Evolutionary conservation across 495 filamentous ascomycete genomes (phyloP), one percentile per base, ranked within the genome.

Genomic region (Penicillium ochrochloron): DNA sequence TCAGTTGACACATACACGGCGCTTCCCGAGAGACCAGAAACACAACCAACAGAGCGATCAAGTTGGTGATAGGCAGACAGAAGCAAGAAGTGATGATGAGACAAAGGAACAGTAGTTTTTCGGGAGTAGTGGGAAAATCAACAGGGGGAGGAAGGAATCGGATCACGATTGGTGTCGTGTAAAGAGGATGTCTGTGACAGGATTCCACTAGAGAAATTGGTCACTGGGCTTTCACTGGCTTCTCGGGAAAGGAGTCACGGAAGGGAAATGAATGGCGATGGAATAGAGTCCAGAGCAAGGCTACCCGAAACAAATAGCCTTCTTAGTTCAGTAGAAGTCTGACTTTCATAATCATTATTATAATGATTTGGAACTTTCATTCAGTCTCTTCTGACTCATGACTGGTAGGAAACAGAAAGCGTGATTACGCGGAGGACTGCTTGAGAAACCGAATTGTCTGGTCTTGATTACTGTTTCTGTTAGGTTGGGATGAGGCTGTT

Each of bases 401-500:
- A 48, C 44, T 48, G 48, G 48, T n/a, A 31, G 27, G 48, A 52
- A n/a, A 52, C 23, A n/a, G 25, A 52, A 31, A n/a, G 48, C 48
- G 27, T 34, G 41, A 67, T 67, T 62, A 59, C 54, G 48, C 65
- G 68, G 68, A 61, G 35, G 50, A 62, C 67, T 39, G 65, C 60
- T 21, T 68, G 59, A 25, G 57, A 61, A 57, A 23, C 61, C 58
- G 57, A 60, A 58, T 66, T 66, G 67, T 66, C 61, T 70, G 67
- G 54, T 58, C 64, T 72, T 72, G 46, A 70, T 67, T 66, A 69
- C 60, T 37, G 29, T 51, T 46, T 54, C 33, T 33, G 37, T 23
- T 7, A 33, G 29, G 29, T 31, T 55, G 8, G 41, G 14, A 12
- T 23, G 2, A 25, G 19, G 44, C 19, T 17, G 48, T 19, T 29